These are phyloP conservation scores for Botrytis tulipae DNA, from an alignment of 2,329 filamentous ascomycete genomes.

Conservation along the genomic window DNA sequence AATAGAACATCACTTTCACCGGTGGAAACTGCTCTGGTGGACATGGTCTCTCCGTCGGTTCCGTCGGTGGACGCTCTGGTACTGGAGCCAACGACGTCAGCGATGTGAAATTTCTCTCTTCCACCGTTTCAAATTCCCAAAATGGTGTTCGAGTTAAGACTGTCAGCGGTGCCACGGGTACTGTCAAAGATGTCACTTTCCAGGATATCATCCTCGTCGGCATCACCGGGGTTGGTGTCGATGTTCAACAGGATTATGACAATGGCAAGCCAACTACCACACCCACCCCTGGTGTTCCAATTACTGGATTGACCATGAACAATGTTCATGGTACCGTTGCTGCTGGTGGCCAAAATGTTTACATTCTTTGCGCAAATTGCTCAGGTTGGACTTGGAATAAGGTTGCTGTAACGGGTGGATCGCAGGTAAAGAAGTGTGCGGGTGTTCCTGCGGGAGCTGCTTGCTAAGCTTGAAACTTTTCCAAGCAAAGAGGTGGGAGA, in stretches of 20 bases:
- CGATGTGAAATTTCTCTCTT: constrained; percentile 50
- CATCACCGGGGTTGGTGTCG: constrained; percentile 47
- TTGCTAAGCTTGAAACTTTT: constrained; percentile 23
- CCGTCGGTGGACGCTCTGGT: constrained; percentile 52
- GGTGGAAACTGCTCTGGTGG: constrained; percentile 36
- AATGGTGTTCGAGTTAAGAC: constrained; percentile 48
- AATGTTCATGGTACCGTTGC: constrained; percentile 46
- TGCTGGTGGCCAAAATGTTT: constrained; percentile 43
- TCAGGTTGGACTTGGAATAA: constrained; percentile 55
- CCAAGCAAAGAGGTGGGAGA: fast-evolving
- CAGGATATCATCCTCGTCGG: constrained; percentile 49
- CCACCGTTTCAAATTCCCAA: constrained; percentile 48
- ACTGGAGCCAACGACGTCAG: constrained; percentile 53
- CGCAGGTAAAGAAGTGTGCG: constrained; percentile 43
- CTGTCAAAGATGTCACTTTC: constrained; percentile 53
- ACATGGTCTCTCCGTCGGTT: constrained; percentile 55
- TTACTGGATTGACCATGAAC: constrained; percentile 49
- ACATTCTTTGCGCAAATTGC: constrained; percentile 54
- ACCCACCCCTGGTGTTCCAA: constrained; percentile 44
- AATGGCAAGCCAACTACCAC: constrained; percentile 33
- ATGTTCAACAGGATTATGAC: constrained; percentile 57
- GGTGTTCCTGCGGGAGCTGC: constrained; percentile 38
- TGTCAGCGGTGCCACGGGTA: constrained; percentile 38
- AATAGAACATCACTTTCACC: constrained; percentile 33
- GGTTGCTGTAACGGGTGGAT: constrained; percentile 51